phyloP scores from a whole-genome alignment of 495 filamentous ascomycete genomes.

The Penicillium paradoxum region DNA sequence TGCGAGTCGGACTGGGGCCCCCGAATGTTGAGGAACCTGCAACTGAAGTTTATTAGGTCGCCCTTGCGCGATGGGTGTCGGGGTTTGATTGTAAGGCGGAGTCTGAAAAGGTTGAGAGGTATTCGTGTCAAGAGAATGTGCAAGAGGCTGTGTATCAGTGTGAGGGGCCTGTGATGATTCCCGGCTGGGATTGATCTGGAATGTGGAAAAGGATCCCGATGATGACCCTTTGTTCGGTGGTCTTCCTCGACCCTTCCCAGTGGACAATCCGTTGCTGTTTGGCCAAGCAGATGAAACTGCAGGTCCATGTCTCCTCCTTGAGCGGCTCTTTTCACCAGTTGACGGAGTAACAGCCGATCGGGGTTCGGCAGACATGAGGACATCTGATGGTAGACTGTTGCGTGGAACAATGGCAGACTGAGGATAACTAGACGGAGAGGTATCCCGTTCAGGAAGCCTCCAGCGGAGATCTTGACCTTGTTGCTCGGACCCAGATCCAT shows the following conservation, averaged over 20 bases:
- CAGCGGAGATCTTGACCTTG: slow-evolving; percentile 42
- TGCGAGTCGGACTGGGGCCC: slow-evolving; percentile 70
- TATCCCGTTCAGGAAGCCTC: slow-evolving; percentile 45
- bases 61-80: slow-evolving; percentile 25
- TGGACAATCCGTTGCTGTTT: slow-evolving; percentile 57
- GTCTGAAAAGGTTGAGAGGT: slow-evolving; percentile 15
- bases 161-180: slow-evolving; percentile 29
- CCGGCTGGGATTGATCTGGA: slow-evolving; percentile 64
- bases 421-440: slow-evolving; percentile 65
- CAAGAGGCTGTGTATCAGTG: slow-evolving; percentile 26
- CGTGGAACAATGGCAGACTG: slow-evolving; percentile 75
- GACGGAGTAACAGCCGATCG: slow-evolving; percentile 65
- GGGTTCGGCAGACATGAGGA: slow-evolving; percentile 52
- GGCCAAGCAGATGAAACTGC: slow-evolving; percentile 96
- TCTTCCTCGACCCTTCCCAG: slow-evolving; percentile 74
- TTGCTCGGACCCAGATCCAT: slow-evolving; percentile 20
- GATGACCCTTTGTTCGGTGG: slow-evolving; percentile 76
- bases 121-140: slow-evolving; percentile 25
- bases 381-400: slow-evolving; percentile 46
- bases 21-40: slow-evolving; percentile 72
- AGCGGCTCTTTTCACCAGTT: slow-evolving; percentile 46
- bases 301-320: slow-evolving; percentile 76
- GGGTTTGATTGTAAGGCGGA: slow-evolving; percentile 26
- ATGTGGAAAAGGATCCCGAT: slow-evolving; percentile 78
- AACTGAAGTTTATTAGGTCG: slow-evolving; percentile 59